Conservation (phyloP, 768 basidiomycete genomes). For the Kwoniella mangroviensis region DNA sequence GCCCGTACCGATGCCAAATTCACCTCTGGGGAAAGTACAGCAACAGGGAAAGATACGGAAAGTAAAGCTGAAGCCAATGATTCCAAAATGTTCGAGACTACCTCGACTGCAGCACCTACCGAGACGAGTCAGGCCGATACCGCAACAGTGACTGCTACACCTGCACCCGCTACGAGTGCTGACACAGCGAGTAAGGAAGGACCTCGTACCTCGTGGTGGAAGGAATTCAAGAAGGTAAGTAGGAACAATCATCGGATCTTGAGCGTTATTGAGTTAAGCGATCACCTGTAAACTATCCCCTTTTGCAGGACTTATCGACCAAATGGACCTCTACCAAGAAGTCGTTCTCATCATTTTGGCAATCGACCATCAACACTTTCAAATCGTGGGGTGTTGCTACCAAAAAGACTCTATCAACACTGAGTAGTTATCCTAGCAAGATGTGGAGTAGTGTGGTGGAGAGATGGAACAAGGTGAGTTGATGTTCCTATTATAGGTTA, state of each 20-base stretch:
- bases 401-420: constrained; percentile 2
- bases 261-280: neutral
- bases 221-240: constrained; percentile 3
- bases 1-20: neutral
- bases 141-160: neutral
- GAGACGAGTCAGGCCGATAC: neutral
- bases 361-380: neutral
- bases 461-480: constrained; percentile 4
- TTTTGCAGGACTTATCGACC: neutral
- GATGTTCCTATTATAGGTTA: neutral
- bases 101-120: neutral
- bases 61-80: neutral
- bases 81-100: neutral
- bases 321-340: neutral
- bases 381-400: neutral
- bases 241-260: neutral
- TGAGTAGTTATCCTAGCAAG: constrained; percentile 7
- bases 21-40: neutral
- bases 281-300: neutral
- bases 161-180: neutral
- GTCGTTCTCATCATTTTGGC: constrained; percentile 3
- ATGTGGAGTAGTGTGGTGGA: neutral
- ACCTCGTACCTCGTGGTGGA: neutral
- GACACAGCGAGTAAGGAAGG: neutral
- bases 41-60: neutral